phyloP scores from a whole-genome alignment of 345 rosid species.

The Bruguiera parviflora region DNA sequence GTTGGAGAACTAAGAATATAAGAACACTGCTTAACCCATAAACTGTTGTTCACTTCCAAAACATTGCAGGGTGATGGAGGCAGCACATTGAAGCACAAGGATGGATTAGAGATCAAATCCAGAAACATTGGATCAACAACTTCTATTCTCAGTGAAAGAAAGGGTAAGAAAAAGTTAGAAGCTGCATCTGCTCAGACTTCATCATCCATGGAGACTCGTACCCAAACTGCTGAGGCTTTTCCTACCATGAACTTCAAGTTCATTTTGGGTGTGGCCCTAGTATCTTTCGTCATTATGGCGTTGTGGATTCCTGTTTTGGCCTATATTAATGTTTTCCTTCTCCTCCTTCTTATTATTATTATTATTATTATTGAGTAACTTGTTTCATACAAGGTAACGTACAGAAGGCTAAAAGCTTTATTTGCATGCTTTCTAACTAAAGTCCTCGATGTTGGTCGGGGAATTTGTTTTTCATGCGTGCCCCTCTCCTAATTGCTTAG shows the following conservation, averaged over 20 bases:
- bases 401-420: conserved; percentile 2
- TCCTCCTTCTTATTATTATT: too few relatives aligned
- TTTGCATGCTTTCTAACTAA: neutral
- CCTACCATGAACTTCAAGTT: conserved; percentile 46
- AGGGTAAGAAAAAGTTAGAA: conserved; percentile 71
- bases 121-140: conserved; percentile 55
- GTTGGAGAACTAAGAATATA: neutral
- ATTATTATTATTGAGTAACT: neutral
- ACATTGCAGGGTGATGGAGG: conserved; percentile 36
- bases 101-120: conserved; percentile 55
- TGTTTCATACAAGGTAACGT: neutral
- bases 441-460: conserved; percentile 10
- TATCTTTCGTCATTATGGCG: conserved; percentile 51
- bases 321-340: neutral
- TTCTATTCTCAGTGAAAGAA: conserved; percentile 64
- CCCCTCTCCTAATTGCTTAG: conserved; percentile 8
- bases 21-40: too few relatives aligned
- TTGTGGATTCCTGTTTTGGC: conserved; percentile 9
- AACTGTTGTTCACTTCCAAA: neutral
- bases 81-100: conserved; percentile 19
- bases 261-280: conserved; percentile 59
- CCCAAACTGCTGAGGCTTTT: conserved; percentile 34
- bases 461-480: neutral
- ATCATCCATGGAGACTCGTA: conserved; percentile 30
- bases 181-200: conserved; percentile 39